These are phyloP conservation scores for Phytophthora megakarya DNA, from an alignment of 352 stramenopile genomes.

Conservation along the genomic window DNA sequence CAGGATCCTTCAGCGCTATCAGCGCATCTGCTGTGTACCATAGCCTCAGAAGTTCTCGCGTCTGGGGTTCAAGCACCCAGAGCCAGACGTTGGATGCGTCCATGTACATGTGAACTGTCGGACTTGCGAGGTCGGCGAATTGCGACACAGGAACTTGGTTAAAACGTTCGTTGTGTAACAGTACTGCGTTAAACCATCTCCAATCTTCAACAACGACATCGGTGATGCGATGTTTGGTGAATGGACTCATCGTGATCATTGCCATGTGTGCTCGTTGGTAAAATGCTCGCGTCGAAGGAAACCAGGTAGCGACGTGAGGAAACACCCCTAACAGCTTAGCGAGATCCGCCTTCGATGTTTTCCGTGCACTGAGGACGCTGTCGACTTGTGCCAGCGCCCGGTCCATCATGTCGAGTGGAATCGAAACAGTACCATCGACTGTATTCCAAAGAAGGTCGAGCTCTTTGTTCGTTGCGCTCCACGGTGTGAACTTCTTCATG, in stretches of 20 bases:
- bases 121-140: background rate
- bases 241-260: background rate
- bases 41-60: no score
- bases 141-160: slow-evolving; percentile 7
- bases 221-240: background rate
- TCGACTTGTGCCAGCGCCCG: no score
- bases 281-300: background rate
- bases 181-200: slow-evolving; percentile 10
- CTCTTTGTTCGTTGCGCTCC: background rate
- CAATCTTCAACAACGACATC: background rate
- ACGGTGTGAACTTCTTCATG: background rate
- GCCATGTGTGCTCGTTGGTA: background rate
- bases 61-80: no score
- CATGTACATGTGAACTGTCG: slow-evolving; percentile 23
- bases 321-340: slow-evolving; percentile 2
- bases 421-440: background rate
- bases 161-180: background rate
- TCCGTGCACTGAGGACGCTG: no score
- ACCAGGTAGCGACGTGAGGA: slow-evolving; percentile 1
- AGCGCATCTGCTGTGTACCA: no score
- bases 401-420: no score
- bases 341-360: background rate
- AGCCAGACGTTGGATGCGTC: background rate
- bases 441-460: background rate
- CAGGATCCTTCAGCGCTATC: no score